A percentile compares a stretch with the other conserved stretches of the same genome.
phyloP scores from a whole-genome alignment of 257 asterid species.

The Pogostemon cablin region DNA sequence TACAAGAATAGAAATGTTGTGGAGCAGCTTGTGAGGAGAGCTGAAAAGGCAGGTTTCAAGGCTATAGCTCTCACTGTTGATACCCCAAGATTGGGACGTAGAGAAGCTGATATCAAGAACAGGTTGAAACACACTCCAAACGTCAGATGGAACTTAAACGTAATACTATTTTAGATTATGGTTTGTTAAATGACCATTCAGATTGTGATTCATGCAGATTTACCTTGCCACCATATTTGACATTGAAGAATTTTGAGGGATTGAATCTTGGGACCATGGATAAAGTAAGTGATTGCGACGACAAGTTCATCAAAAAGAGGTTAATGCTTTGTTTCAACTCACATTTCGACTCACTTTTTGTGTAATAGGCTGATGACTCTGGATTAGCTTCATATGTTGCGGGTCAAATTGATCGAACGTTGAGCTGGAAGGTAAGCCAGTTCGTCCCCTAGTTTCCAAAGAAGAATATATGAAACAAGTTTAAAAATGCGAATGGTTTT shows the following conservation, averaged over 20 bases:
- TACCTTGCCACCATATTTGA: conserved; percentile 60
- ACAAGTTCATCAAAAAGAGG: conserved; percentile 3
- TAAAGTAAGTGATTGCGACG: conserved; percentile 45
- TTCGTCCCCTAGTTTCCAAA: too few species aligned
- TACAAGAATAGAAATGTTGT: conserved; percentile 90
- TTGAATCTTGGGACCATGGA: conserved; percentile 85
- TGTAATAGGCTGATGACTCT: conserved; percentile 66
- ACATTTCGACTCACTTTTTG: not conserved
- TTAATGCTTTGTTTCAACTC: conserved; percentile 1
- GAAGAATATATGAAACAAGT: too few species aligned
- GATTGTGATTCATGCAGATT: conserved; percentile 47
- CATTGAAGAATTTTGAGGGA: conserved; percentile 85
- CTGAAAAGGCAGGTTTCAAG: conserved; percentile 93
- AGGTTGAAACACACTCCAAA: conserved; percentile 39
- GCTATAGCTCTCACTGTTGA: conserved; percentile 97
- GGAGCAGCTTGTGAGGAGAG: conserved; percentile 88
- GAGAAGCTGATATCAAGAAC: conserved; percentile 91
- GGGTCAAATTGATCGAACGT: conserved; percentile 85
- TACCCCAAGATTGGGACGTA: conserved; percentile 87
- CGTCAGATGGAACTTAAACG: too few species aligned
- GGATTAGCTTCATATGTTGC: conserved; percentile 88
- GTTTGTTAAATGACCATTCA: not conserved
- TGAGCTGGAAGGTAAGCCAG: conserved; percentile 80
- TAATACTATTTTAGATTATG: too few species aligned
- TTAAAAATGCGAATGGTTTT: conserved; percentile 12